phyloP scores from a whole-genome alignment of 306 rosid genomes.

The Nissolia schottii region DNA sequence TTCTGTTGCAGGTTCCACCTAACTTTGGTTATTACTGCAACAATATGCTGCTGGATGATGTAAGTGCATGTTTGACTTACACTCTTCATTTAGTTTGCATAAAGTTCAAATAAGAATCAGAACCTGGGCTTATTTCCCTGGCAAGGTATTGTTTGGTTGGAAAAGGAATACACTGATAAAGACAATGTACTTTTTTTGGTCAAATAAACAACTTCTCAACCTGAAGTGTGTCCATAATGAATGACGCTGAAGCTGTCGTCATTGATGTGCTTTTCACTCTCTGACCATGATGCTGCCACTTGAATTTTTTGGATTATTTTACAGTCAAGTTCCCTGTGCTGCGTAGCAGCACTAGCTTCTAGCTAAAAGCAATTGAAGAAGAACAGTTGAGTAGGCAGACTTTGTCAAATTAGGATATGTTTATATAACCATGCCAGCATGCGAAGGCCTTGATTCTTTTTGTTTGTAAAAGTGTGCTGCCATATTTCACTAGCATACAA shows the following conservation, averaged over 20 bases:
- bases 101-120: neutral
- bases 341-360: neutral
- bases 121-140: neutral
- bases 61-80: constrained; percentile 37
- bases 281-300: neutral
- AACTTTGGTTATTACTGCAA: constrained; percentile 79
- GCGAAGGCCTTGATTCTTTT: neutral
- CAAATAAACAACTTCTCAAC: neutral
- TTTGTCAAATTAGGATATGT: neutral
- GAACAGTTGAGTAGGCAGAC: neutral
- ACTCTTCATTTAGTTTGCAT: constrained; percentile 6
- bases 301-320: neutral
- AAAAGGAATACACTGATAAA: neutral
- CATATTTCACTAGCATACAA: neutral
- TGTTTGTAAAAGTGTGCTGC: neutral
- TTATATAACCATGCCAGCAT: neutral
- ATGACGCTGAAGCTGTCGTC: neutral
- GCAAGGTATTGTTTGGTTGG: neutral
- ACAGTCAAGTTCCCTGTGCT: neutral
- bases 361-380: neutral
- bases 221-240: neutral
- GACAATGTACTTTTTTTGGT: neutral
- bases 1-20: constrained; percentile 63
- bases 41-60: constrained; percentile 96
- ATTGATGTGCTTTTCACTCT: neutral